Conservation (phyloP, 2,329 filamentous ascomycete species). For the Aulographum hederae region DNA sequence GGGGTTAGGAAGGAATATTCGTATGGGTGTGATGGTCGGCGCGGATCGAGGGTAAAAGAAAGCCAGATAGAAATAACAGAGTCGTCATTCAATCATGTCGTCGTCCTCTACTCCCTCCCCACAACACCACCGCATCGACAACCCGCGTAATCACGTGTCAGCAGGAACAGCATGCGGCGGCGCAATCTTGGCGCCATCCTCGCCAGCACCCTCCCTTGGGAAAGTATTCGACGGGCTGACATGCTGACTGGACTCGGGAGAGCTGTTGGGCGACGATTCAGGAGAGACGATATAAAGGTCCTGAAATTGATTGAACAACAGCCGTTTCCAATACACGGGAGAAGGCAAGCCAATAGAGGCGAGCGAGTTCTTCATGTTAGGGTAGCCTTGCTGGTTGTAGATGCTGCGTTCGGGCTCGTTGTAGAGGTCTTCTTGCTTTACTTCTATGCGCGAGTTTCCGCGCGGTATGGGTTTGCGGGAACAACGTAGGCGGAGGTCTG, state of each 20-base stretch:
- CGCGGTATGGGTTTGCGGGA: slow-evolving; percentile 28
- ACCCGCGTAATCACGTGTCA: too few relatives aligned
- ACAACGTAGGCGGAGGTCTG: slow-evolving; percentile 19
- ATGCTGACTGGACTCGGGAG: slow-evolving; percentile 3
- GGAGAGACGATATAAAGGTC: slow-evolving; percentile 31
- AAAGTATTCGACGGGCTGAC: background rate
- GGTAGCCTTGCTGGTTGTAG: slow-evolving; percentile 11
- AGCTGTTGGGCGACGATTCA: slow-evolving; percentile 19
- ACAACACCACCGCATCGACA: too few relatives aligned
- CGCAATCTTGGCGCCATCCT: too few relatives aligned
- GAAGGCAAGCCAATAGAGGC: slow-evolving; percentile 28
- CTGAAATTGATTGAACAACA: slow-evolving; percentile 25
- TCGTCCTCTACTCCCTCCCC: too few relatives aligned
- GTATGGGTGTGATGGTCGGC: too few relatives aligned
- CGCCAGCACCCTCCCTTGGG: background rate
- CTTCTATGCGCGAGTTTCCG: slow-evolving; percentile 25
- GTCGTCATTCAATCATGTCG: too few relatives aligned
- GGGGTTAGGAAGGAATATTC: too few relatives aligned
- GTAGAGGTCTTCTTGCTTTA: slow-evolving; percentile 16
- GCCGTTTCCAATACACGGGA: slow-evolving; percentile 24
- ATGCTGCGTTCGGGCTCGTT: slow-evolving; percentile 20
- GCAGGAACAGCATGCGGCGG: too few relatives aligned
- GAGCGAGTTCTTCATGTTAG: slow-evolving; percentile 26
- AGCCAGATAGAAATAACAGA: too few relatives aligned
- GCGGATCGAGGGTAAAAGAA: too few relatives aligned